Evolutionary conservation across 2,329 filamentous ascomycete species (phyloP), one percentile per base, ranked within the genome.

Genomic region (Meredithiella fracta): DNA sequence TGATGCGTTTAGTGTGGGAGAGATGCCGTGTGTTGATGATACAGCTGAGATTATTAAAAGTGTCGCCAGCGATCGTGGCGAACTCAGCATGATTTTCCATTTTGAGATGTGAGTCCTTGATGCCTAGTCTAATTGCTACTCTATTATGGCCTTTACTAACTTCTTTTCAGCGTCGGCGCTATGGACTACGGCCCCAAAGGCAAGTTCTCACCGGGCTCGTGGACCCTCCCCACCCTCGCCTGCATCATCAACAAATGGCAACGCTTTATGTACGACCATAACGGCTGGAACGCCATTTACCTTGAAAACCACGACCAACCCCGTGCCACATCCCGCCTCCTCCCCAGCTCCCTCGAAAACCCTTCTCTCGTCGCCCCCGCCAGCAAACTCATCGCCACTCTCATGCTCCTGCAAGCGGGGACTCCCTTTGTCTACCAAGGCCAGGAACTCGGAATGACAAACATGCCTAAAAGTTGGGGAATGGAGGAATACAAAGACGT

Each of bases 71-170:
- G 74, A 77, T 53, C 71, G 76, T 15, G 71, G 73, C 31, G 80
- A 85, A 63, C 67, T 86, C 47, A 80, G 77, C 64, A 86, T 86
- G 80, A 81, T 86, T 37, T 86, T 86, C 67, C 78, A 84, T 62
- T 86, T 86, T 63, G 82, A 85, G 57, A 70, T 79, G 55, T 57
- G 49, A 17, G 40, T 34, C 73, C 75, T 62, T 62, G 70, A 64
- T 22, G 40, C 15, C 22, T 23, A 50, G 59, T 29, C n/a, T 34
- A 1, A 2, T 25, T 50, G 6, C 2, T 50, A 38, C 17, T 15
- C 11, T 7, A 3, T 49, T 14, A 23, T 56, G 34, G 49, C 55
- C 34, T 15, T 23, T 2, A 17, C 17, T 47, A 4, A 20, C 74
- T 71, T n/a, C 31, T 3, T 14, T 14, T 11, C 26, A 31, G 14